Evolutionary conservation across 177 flowering plant species (phyloP), one percentile per base, ranked within the genome.

Genomic region (Vitis hybrid): DNA sequence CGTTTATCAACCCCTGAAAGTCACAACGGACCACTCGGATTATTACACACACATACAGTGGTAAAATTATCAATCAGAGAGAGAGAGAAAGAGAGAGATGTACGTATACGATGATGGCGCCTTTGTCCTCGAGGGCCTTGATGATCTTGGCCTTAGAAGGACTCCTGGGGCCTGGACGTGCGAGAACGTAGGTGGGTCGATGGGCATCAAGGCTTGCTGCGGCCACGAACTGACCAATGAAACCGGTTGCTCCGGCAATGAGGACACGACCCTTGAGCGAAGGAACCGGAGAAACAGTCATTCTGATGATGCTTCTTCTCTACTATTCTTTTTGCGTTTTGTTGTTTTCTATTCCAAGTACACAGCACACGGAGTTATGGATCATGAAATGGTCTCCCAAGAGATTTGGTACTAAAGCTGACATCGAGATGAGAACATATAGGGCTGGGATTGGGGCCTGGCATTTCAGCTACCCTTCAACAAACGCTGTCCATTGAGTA

Each of bases 231-330:
- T 75, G 78, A 3, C 92, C 92, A 23, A 90, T 87, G 77, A 87
- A 86, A 11, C 95, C 95, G 4, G 91, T 83, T 0, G 91, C 83
- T 3, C 93, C 93, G 23, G 71, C 73, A 48, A 89, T 71, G n/a
- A 89, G 82, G 23, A 83, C 72, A 13, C 78, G 75, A 40, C 83
- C 74, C 64, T 70, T 72, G 52, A 15, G 67, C 5, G 62, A 14
- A 7, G 72, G 11, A 9, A 32, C 49, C 48, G 55, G 1, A 15
- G 63, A 0, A 14, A 77, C 49, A 14, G 71, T 59, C 48, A 71
- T 59, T 79, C 75, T 72, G 50, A 61, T 52, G 23, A 2, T 10
- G 11, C n/a, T 23, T 3, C n/a, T 13, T 23, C 10, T 23, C 7
- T 10, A 10, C 45, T 45, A 18, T 2, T 45, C 18, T 32, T 32